Evolutionary conservation across 495 filamentous ascomycete species (phyloP), one percentile per base, ranked within the genome.

Genomic region (Neurospora sp.): DNA sequence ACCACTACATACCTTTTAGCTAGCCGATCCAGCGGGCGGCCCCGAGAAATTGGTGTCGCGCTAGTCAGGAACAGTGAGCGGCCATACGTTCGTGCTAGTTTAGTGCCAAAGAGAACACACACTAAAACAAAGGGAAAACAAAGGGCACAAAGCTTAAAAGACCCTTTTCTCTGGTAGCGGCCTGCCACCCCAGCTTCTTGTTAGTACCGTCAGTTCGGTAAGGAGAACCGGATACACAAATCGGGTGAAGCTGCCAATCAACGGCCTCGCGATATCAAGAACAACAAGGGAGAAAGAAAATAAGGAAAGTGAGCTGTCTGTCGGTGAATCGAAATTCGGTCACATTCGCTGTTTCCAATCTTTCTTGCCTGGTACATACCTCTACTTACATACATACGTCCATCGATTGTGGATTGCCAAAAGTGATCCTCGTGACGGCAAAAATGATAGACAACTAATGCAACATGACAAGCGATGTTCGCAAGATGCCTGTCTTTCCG

Each of bases 401-500:
- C 37, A 59, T 41, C 70, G 68, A 42, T 70, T 39, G 42, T 18
- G 65, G 70, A 75, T 71, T 71, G 70, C 72, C 72, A 76, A 76
- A 77, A 74, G 74, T 65, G 27, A 65, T 27, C 53, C 53, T 18
- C 53, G 53, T 65, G 53, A 65, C 53, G 53, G 27, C 22, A 35
- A 65, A 65, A 65, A 35, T 65, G 53, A 65, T 65, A 18, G 53
- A 18, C 53, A 65, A 37, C 35, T 37, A 37, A 65, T 65, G 53
- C 53, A 65, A 65, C 53, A 31, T 35, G 53, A 16, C 53, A 65
- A 65, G 53, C 14, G 53, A 65, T 65, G 53, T 59, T 61, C 53
- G 53, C 53, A 65, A 65, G 53, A 65, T 65, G 53, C 53, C 53
- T 65, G 53, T 65, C 53, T 53, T 27, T 53, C 27, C 12, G 27